Conservation (phyloP, 352 stramenopile species). For the Saprolegnia diclina region DNA sequence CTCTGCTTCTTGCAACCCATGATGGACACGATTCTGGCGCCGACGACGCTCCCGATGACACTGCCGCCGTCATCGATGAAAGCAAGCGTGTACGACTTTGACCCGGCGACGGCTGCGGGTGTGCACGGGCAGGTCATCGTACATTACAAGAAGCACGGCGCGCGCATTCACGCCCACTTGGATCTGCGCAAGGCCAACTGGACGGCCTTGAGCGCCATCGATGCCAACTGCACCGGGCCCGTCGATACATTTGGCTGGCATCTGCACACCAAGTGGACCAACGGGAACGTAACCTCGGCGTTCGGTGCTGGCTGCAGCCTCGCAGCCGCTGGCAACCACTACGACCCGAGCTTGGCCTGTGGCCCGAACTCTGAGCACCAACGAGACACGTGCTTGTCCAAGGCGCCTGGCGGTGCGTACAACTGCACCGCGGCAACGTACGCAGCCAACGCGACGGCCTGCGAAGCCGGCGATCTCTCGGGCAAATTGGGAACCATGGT, state of each 20-base stretch:
- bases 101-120: too few relatives aligned
- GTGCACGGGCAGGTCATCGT: too few relatives aligned
- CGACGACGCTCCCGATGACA: too few relatives aligned
- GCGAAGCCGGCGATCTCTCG: slow-evolving; percentile 51
- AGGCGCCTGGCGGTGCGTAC: slow-evolving; percentile 29
- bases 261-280: slow-evolving; percentile 46
- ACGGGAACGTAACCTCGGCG: not conserved
- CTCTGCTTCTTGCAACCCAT: too few relatives aligned
- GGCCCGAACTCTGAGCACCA: slow-evolving; percentile 48
- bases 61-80: too few relatives aligned
- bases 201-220: slow-evolving; percentile 10
- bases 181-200: not conserved
- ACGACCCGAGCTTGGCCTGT: slow-evolving; percentile 49
- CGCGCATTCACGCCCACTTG: slow-evolving; percentile 1
- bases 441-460: slow-evolving; percentile 34
- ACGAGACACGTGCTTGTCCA: slow-evolving; percentile 33
- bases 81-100: too few relatives aligned
- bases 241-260: slow-evolving; percentile 46
- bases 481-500: slow-evolving; percentile 45
- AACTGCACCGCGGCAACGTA: slow-evolving; percentile 39
- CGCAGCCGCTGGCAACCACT: slow-evolving; percentile 44
- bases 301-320: slow-evolving; percentile 39
- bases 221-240: slow-evolving; percentile 37
- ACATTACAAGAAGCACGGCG: not conserved
- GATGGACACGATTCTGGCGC: too few relatives aligned